A percentile compares a stretch with the other conserved stretches of the same genome.
phyloP scores from a whole-genome alignment of 257 asterid species.

The Coffea eugenioides region DNA sequence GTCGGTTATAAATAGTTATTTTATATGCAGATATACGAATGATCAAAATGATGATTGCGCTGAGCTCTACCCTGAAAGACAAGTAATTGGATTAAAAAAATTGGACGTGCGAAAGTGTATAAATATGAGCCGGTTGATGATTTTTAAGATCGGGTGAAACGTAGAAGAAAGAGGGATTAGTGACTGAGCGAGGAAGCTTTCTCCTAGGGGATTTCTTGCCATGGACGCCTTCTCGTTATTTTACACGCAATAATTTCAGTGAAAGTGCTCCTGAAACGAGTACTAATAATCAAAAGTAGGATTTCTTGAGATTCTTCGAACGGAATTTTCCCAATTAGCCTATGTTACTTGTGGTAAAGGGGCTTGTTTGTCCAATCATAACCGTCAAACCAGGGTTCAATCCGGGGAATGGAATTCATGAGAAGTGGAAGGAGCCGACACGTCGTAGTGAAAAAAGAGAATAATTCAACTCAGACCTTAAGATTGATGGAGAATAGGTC shows the following conservation, averaged over 20 bases:
- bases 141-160: slow-evolving; percentile 20
- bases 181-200: not conserved
- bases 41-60: no score
- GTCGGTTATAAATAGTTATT: slow-evolving; percentile 6
- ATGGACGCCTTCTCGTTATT: slow-evolving; percentile 56
- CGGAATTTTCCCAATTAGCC: slow-evolving; percentile 22
- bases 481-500: not conserved
- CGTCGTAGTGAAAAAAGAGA: not conserved
- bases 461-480: slow-evolving; percentile 7
- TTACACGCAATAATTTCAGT: slow-evolving; percentile 20
- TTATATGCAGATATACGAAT: not conserved
- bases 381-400: not conserved
- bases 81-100: not conserved
- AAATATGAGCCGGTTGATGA: not conserved
- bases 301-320: slow-evolving; percentile 17
- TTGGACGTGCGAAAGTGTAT: slow-evolving; percentile 4
- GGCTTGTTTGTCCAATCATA: slow-evolving; percentile 20
- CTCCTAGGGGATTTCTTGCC: slow-evolving; percentile 49
- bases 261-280: not conserved
- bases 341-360: slow-evolving; percentile 8
- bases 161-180: slow-evolving; percentile 39
- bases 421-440: not conserved
- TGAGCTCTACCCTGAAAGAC: not conserved
- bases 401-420: not conserved
- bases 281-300: not conserved